These are phyloP conservation scores for Scheffersomyces illinoinensis DNA, from an alignment of 1,139 yeast genomes.

Conservation along the genomic window DNA sequence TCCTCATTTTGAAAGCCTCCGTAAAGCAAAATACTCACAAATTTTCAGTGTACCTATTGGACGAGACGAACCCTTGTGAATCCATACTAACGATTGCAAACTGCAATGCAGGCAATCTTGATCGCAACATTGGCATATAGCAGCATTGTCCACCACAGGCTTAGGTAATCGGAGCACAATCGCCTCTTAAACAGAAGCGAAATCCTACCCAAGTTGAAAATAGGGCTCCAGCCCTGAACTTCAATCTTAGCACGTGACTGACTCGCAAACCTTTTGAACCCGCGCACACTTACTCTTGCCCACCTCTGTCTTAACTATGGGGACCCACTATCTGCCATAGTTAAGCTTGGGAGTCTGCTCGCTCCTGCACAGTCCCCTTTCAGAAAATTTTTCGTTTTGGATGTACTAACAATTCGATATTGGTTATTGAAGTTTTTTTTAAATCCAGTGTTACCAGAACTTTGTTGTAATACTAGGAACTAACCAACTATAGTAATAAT, in stretches of 20 bases:
- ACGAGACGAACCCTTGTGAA: not conserved
- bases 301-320: not conserved
- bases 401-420: constrained; percentile 1
- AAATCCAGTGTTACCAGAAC: not conserved
- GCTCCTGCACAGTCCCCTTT: not conserved
- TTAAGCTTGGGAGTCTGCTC: not conserved
- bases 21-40: not conserved
- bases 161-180: not conserved
- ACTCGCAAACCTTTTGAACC: no score
- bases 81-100: not conserved
- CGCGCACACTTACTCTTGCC: constrained; percentile 5
- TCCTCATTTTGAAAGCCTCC: not conserved
- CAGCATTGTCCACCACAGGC: not conserved
- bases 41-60: not conserved
- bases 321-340: not conserved
- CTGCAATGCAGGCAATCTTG: not conserved
- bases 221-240: constrained; percentile 1
- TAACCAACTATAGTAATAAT: constrained; percentile 19
- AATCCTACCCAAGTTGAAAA: not conserved
- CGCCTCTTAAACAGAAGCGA: not conserved
- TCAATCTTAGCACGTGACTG: constrained; percentile 1
- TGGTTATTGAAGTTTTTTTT: not conserved
- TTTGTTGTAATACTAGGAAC: constrained; percentile 5
- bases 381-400: constrained; percentile 13
- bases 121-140: not conserved